Evolutionary conservation across 2,329 filamentous ascomycete species (phyloP).

Genomic region (Rhynchosporium secalis): DNA sequence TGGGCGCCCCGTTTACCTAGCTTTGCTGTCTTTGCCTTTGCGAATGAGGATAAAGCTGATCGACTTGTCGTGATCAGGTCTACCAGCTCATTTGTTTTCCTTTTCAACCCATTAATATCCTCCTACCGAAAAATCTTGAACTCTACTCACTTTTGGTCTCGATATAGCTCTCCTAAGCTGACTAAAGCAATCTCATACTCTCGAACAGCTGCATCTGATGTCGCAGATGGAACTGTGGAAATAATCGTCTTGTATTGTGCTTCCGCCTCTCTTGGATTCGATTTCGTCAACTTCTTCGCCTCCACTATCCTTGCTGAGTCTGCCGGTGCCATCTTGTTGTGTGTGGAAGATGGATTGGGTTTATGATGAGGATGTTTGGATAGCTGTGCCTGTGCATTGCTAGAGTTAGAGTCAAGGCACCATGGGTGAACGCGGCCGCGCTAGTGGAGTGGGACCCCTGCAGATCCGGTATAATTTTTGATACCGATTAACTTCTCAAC

Average conservation of each 20-base stretch:
- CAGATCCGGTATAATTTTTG: constrained; percentile 28
- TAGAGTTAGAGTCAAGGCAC: constrained; percentile 28
- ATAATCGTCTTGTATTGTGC: constrained; percentile 87
- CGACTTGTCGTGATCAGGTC: constrained; percentile 88
- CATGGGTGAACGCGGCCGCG: constrained; percentile 6
- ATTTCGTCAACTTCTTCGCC: constrained; percentile 80
- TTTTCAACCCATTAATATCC: constrained; percentile 44
- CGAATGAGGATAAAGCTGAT: constrained; percentile 90
- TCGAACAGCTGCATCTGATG: constrained; percentile 78
- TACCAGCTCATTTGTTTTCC: constrained; percentile 80
- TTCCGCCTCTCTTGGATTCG: constrained; percentile 81
- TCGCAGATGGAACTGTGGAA: constrained; percentile 78
- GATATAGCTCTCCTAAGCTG: constrained; percentile 87
- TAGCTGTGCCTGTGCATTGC: constrained; percentile 18
- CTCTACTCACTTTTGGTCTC: constrained; percentile 72
- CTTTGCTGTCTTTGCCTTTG: constrained; percentile 98
- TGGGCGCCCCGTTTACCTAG: constrained; percentile 64
- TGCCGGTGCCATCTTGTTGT: constrained; percentile 54
- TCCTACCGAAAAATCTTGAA: constrained; percentile 8
- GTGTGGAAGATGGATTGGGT: constrained; percentile 26
- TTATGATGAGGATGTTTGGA: constrained; percentile 27
- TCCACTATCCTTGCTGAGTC: constrained; percentile 74
- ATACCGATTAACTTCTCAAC: constrained; percentile 15
- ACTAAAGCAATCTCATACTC: constrained; percentile 91
- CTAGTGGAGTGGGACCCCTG: constrained; percentile 23